Percentiles rank a stretch among this genome's conserved stretches.
phyloP scores from a whole-genome alignment of 345 rosid species.

The Acer negundo region DNA sequence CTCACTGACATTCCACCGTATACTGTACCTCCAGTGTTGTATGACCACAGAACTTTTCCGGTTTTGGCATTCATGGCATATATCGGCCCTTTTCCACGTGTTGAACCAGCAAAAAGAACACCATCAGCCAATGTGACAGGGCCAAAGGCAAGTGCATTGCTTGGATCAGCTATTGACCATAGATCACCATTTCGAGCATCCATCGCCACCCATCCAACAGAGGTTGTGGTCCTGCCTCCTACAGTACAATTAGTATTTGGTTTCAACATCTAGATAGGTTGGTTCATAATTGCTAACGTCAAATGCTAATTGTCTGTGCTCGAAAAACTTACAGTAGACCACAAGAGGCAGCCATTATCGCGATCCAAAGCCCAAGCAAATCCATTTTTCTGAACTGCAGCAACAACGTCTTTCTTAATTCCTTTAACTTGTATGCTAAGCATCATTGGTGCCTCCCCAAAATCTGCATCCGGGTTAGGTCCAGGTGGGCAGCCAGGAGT shows the following conservation, averaged over 20 bases:
- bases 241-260: background rate
- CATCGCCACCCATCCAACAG: conserved; percentile 35
- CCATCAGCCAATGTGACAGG: conserved; percentile 32
- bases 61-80: conserved; percentile 24
- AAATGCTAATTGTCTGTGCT: no score
- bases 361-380: conserved; percentile 53
- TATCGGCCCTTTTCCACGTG: conserved; percentile 21
- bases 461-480: conserved; percentile 37
- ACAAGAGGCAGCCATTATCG: conserved; percentile 34
- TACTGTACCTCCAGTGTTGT: conserved; percentile 22
- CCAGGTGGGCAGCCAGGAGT: conserved; percentile 34
- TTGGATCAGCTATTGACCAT: conserved; percentile 30
- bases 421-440: conserved; percentile 16
- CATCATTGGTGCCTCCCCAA: conserved; percentile 40
- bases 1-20: conserved; percentile 28
- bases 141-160: conserved; percentile 13
- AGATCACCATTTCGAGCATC: conserved; percentile 20
- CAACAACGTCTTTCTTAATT: conserved; percentile 26
- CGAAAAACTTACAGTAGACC: conserved; percentile 33
- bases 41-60: conserved; percentile 26
- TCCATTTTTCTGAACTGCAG: conserved; percentile 50
- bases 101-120: conserved; percentile 27
- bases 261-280: background rate
- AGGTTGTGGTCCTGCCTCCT: conserved; percentile 26
- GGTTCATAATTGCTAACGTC: background rate